Base-by-base conservation (phyloP, 306 rosid genomes). In the Potentilla sterilis region DNA sequence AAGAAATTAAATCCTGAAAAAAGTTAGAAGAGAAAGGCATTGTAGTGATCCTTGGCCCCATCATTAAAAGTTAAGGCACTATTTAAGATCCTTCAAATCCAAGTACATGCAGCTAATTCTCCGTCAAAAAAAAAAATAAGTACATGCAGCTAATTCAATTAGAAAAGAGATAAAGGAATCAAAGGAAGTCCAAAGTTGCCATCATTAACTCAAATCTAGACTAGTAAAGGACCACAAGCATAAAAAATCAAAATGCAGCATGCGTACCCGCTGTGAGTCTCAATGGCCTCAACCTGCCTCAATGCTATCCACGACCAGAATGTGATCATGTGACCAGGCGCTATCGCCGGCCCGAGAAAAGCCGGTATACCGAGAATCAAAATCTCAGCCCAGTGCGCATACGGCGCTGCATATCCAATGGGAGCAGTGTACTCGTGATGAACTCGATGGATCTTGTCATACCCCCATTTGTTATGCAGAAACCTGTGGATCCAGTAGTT, bases 351-450 rank as follows among this genome's bases (percentile, higher is more conserved):
- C 47, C 96, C 97, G 3, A 91, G 85, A 78, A 93, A 89, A 48
- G 97, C 79, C 9, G 98, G 96, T 76, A 88, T 70, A 14, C 98
- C 97, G 19, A 93, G 83, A 46, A 88, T 83, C 81, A 91, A 73
- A 69, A 89, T n/a, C 86, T 93, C 97, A 2, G 92, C 91, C 98
- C 97, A 93, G 79, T 93, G 97, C 0, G 97, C 93, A 61, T 91
- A 87, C 3, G 97, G 97, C 21, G 97, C 98, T 2, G 98, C 87
- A 35, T 76, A 87, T 16, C 87, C 97, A 58, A 88, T 74, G 21
- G 97, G 98, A 75, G 97, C 82, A 69, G 86, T 68, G 83, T 91
- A 93, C 74, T 93, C 96, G 68, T 93, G 98, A 74, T 93, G 98
- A 24, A 89, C 88, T 32, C 81, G 69, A 72, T 93, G 98, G 79